Evolutionary conservation across 164 flowering plant genomes (phyloP).

Genomic region (Chloranthus sessilifolius): DNA sequence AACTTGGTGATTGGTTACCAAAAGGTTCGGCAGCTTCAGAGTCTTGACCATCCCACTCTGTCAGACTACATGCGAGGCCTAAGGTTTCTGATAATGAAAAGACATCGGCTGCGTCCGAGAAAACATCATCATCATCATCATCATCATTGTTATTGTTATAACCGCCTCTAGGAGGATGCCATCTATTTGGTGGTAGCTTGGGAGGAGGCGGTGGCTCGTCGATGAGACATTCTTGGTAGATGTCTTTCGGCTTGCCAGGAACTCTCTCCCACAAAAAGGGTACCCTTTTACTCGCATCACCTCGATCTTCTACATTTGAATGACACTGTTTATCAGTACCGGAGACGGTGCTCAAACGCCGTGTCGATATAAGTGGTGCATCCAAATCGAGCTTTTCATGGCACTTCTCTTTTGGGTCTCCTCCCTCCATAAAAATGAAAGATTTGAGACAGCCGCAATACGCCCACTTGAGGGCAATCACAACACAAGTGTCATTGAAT

Average conservation of each 20-base stretch:
- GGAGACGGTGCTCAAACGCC: constrained; percentile 19
- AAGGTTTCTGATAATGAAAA: constrained; percentile 45
- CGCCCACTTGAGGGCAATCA: no score
- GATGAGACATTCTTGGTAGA: background rate
- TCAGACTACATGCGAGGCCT: constrained; percentile 1
- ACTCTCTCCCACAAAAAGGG: constrained; percentile 72
- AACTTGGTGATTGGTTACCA: constrained; percentile 33
- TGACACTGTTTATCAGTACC: background rate
- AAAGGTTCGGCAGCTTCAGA: constrained; percentile 13
- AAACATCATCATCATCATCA: constrained; percentile 20
- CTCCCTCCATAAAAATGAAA: constrained; percentile 19
- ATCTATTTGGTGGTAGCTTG: constrained; percentile 40
- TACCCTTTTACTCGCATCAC: constrained; percentile 25
- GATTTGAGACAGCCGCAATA: no score
- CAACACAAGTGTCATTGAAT: no score
- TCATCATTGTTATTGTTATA: constrained; percentile 4
- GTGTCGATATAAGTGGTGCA: constrained; percentile 49
- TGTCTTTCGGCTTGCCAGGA: constrained; percentile 56
- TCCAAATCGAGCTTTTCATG: constrained; percentile 40
- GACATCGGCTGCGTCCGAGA: constrained; percentile 45
- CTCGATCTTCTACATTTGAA: constrained; percentile 5
- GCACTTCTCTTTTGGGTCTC: constrained; percentile 9
- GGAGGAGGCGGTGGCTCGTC: constrained; percentile 26
- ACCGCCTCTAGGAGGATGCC: constrained; percentile 15
- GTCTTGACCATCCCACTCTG: constrained; percentile 21